Conservation (phyloP, 2,329 filamentous ascomycete species). For the Tolypocladium tundrense region DNA sequence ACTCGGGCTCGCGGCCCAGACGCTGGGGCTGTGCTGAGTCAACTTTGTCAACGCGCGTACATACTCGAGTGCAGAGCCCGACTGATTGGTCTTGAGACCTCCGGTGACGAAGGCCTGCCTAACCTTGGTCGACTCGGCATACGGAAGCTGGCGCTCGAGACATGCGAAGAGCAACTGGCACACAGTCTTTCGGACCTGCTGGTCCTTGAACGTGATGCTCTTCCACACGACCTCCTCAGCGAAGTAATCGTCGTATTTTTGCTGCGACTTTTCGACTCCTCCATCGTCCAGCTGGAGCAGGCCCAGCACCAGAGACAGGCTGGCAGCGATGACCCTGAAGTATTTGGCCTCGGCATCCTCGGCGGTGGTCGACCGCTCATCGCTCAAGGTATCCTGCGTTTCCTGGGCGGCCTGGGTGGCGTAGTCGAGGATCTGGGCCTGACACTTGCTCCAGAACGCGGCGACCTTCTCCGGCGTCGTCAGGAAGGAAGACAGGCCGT, state of each 20-base stretch:
- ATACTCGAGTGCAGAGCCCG: slow-evolving; percentile 63
- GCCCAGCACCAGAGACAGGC: slow-evolving; percentile 43
- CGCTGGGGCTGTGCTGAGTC: slow-evolving; percentile 51
- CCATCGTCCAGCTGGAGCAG: slow-evolving; percentile 36
- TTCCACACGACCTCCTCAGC: slow-evolving; percentile 57
- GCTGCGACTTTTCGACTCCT: slow-evolving; percentile 50
- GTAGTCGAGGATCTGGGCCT: slow-evolving; percentile 71
- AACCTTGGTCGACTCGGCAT: slow-evolving; percentile 38
- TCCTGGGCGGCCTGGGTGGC: slow-evolving; percentile 73
- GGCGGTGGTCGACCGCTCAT: slow-evolving; percentile 71
- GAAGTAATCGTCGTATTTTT: slow-evolving; percentile 58
- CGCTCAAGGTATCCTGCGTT: slow-evolving; percentile 72
- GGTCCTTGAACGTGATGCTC: slow-evolving; percentile 52
- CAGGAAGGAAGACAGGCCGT: slow-evolving; percentile 68
- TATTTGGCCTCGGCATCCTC: slow-evolving; percentile 87
- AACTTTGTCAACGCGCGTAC: slow-evolving; percentile 56
- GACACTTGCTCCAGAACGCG: slow-evolving; percentile 72
- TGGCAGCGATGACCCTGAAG: slow-evolving; percentile 55
- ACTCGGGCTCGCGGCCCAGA: slow-evolving; percentile 54
- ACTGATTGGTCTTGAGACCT: slow-evolving; percentile 61
- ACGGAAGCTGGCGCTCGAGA: slow-evolving; percentile 37
- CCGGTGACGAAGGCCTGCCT: slow-evolving; percentile 58
- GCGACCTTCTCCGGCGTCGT: slow-evolving; percentile 67
- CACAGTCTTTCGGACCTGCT: slow-evolving; percentile 37
- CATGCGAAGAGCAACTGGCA: slow-evolving; percentile 41